Evolutionary conservation across 495 filamentous ascomycete genomes (phyloP).

Genomic region (Elasticomyces elasticus): DNA sequence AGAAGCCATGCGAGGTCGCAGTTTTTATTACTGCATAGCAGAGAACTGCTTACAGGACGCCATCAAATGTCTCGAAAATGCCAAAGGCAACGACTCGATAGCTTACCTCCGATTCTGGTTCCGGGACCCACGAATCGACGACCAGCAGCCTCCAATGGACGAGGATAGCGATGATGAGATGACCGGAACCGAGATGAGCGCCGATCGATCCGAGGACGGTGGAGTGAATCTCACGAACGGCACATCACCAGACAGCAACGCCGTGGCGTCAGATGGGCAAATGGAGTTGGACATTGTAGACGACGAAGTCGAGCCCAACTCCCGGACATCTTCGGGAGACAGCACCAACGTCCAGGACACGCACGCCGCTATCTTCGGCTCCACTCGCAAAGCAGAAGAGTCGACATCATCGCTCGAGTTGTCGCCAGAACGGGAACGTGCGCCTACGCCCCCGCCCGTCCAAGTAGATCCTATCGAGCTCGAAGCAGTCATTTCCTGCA

Average conservation of each 20-base stretch:
- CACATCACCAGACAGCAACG: conserved; percentile 3
- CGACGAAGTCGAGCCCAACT: conserved; percentile 11
- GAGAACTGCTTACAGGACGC: conserved; percentile 67
- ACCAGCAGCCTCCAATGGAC: conserved; percentile 29
- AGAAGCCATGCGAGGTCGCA: conserved; percentile 55
- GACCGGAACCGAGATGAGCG: conserved; percentile 27
- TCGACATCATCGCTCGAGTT: conserved; percentile 32
- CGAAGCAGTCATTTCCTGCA: conserved; percentile 83
- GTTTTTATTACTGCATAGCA: conserved; percentile 74
- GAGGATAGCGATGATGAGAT: conserved; percentile 31
- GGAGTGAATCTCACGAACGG: conserved; percentile 26
- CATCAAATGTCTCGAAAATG: conserved; percentile 66
- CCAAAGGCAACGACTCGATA: conserved; percentile 89
- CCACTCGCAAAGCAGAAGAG: conserved; percentile 26
- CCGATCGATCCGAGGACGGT: conserved; percentile 26
- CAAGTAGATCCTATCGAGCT: conserved; percentile 47
- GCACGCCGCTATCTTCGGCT: conserved; percentile 35
- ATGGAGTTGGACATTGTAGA: conserved; percentile 11
- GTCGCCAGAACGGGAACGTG: conserved; percentile 6
- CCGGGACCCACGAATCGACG: conserved; percentile 55
- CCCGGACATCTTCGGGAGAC: conserved; percentile 23
- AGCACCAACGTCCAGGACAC: conserved; percentile 25
- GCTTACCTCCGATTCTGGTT: conserved; percentile 88
- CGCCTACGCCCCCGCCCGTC: neutral
- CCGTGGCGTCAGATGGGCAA: neutral